phyloP scores from a whole-genome alignment of 2,329 filamentous ascomycete genomes.

The Davidsoniella eucalypti region DNA sequence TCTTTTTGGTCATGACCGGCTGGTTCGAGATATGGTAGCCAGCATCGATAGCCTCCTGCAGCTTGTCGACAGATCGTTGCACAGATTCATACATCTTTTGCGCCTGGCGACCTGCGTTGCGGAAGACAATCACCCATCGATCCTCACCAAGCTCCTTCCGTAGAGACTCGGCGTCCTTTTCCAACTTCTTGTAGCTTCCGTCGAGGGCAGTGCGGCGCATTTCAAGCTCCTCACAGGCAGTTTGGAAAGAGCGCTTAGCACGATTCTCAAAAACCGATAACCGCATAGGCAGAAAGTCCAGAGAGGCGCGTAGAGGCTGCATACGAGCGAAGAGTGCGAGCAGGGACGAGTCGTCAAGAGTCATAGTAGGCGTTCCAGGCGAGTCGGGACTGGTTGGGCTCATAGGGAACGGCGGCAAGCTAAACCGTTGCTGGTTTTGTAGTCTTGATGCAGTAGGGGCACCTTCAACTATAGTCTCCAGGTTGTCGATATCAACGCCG shows the following conservation, averaged over 20 bases:
- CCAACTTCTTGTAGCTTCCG: conserved; percentile 71
- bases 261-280: conserved; percentile 70
- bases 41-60: conserved; percentile 63
- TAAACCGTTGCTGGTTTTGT: conserved; percentile 44
- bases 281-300: conserved; percentile 93
- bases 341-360: conserved; percentile 72
- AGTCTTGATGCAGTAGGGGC: conserved; percentile 36
- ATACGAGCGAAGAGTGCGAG: conserved; percentile 85
- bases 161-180: conserved; percentile 77
- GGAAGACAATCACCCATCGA: conserved; percentile 88
- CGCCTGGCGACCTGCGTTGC: conserved; percentile 78
- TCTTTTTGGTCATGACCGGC: conserved; percentile 56
- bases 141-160: conserved; percentile 87
- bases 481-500: conserved; percentile 63
- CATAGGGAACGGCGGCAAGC: conserved; percentile 45
- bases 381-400: conserved; percentile 34
- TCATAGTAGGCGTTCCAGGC: conserved; percentile 36
- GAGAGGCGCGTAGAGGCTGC: conserved; percentile 79
- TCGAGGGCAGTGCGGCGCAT: conserved; percentile 60
- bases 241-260: conserved; percentile 67
- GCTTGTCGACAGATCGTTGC: conserved; percentile 66
- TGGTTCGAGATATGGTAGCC: conserved; percentile 59
- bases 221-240: conserved; percentile 76
- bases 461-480: conserved; percentile 88
- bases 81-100: conserved; percentile 96